phyloP scores from a whole-genome alignment of 1,139 yeast species.

The Groenewaldozyma sp. region DNA sequence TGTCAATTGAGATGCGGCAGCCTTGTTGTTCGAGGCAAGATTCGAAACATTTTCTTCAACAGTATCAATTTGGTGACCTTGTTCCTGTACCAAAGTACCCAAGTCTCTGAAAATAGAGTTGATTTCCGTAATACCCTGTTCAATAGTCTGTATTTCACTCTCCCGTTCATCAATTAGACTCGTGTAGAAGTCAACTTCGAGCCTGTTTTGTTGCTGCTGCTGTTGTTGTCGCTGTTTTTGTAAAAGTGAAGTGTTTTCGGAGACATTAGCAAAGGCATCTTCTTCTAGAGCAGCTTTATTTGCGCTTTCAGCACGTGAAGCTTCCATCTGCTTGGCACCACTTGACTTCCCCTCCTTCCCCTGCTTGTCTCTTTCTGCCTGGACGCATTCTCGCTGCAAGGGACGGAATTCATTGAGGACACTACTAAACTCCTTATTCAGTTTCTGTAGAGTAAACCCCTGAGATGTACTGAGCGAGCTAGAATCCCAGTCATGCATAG shows the following conservation, averaged over 20 bases:
- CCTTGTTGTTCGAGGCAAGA: conserved; percentile 56
- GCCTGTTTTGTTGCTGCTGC: conserved; percentile 34
- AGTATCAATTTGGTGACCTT: conserved; percentile 75
- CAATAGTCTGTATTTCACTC: conserved; percentile 60
- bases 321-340: conserved; percentile 23
- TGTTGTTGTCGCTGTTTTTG: conserved; percentile 20
- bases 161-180: conserved; percentile 64
- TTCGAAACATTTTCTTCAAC: conserved; percentile 70
- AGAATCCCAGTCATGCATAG: conserved; percentile 16
- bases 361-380: conserved; percentile 22
- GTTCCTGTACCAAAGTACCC: conserved; percentile 68
- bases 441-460: conserved; percentile 33
- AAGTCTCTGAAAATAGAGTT: conserved; percentile 77
- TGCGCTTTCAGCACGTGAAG: conserved; percentile 19
- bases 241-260: conserved; percentile 24
- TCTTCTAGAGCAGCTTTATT: not conserved
- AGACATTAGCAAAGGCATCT: conserved; percentile 1
- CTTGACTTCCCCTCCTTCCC: conserved; percentile 29
- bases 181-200: conserved; percentile 68
- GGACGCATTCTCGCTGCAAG: conserved; percentile 28
- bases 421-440: conserved; percentile 36
- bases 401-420: conserved; percentile 33
- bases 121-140: conserved; percentile 72
- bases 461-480: conserved; percentile 17
- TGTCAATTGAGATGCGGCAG: conserved; percentile 58